A percentile compares a stretch with the other conserved stretches of the same genome.
These are phyloP conservation scores for Solanum chaucha DNA, from an alignment of 257 asterid species.

Conservation along the genomic window DNA sequence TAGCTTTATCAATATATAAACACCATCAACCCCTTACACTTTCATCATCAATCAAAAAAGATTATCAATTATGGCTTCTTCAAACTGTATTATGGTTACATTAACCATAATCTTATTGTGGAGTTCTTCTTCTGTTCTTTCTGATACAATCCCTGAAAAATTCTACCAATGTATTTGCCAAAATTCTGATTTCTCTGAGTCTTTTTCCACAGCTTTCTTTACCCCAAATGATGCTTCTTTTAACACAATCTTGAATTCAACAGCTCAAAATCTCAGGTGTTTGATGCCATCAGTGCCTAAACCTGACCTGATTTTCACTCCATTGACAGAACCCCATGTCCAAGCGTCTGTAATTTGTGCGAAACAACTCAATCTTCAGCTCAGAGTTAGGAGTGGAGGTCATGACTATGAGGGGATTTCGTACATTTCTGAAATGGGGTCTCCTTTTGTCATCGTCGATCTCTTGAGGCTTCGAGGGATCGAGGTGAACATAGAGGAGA, in stretches of 20 bases:
- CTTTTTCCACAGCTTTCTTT: neutral
- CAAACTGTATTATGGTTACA: neutral
- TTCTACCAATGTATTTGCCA: neutral
- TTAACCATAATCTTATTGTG: neutral
- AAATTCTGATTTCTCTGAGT: neutral
- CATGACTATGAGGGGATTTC: conserved; percentile 1
- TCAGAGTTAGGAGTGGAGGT: neutral
- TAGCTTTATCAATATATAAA: neutral
- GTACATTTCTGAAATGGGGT: neutral
- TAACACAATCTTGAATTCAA: neutral
- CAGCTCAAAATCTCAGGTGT: neutral
- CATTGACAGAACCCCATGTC: neutral
- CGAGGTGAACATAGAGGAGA: neutral
- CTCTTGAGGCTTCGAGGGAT: neutral
- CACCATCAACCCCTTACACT: neutral
- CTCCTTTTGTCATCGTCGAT: neutral
- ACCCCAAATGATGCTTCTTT: neutral
- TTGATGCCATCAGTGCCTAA: neutral
- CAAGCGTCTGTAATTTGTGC: neutral
- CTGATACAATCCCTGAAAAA: neutral
- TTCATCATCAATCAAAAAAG: neutral
- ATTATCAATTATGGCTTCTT: neutral
- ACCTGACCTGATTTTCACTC: neutral
- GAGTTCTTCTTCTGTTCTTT: neutral
- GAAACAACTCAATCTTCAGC: neutral